Base-by-base conservation (phyloP, 2,329 filamentous ascomycete species). In the Pseudocercospora musae region DNA sequence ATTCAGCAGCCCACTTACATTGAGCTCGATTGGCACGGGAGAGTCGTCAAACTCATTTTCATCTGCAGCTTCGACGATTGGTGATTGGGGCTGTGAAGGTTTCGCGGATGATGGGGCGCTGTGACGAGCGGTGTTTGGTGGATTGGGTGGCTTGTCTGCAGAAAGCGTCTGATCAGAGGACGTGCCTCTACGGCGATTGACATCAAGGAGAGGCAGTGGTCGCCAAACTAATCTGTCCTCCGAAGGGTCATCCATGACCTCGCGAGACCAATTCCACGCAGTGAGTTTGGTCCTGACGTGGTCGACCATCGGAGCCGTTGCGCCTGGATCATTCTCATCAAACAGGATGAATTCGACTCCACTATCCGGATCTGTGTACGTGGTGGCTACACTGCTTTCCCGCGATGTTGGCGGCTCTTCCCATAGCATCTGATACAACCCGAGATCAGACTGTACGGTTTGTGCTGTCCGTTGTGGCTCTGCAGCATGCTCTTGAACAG, bases 211-310 rank as follows among this genome's bases (percentile, higher is more conserved):
- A n/a, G 66, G 46, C 13, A 68, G 58, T n/a, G 65, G 65, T 5
- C 66, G 56, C 52, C 44, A 63, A 23, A 58, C 63, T 20, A 58
- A 42, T 10, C 56, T n/a, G 25, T 58, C 57, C 15, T 62, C 65
- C 13, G 58, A 56, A 11, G 56, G 27, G 8, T 63, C 55, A 1
- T 62, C 58, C 21, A 50, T 52, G 15, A 66, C 42, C 48, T 68
- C 66, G 48, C 56, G 60, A 23, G 66, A 67, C 66, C 64, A 70
- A 1, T 64, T 69, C 71, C 71, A 73, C 1, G 64, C 68, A 1
- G 67, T 66, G 11, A 73, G 69, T 52, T 68, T 72, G 3, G 65
- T 68, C 60, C 65, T 68, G 9, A 69, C 64, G 21, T 63, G 66
- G 9, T 69, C 66, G 42, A 72, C 65, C 23, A 64, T 60, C 29